Evolutionary conservation across 1,284 basidiomycete species (phyloP).

Genomic region (Taiwanofungus camphoratus): DNA sequence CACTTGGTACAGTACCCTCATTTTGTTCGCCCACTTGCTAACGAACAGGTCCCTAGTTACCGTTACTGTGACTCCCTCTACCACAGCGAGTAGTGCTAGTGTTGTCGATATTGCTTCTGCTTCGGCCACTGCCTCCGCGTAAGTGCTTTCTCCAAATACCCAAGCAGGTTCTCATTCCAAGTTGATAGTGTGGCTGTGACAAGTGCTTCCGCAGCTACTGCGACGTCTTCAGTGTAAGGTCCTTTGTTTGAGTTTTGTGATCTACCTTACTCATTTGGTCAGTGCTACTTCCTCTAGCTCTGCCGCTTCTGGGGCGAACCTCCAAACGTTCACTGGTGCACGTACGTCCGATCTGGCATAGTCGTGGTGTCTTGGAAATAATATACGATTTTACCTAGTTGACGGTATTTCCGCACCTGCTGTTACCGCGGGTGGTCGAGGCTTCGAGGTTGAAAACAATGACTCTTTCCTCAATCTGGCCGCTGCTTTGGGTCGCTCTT

Average conservation of each 20-base stretch:
- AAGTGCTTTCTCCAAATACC: constrained; percentile 13
- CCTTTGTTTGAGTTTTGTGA: not conserved
- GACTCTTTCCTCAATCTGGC: constrained; percentile 44
- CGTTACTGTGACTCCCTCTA: constrained; percentile 13
- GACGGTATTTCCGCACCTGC: constrained; percentile 41
- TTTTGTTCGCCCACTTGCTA: constrained; percentile 5
- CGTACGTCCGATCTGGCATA: constrained; percentile 7
- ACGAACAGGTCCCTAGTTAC: constrained; percentile 5
- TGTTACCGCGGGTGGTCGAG: constrained; percentile 40
- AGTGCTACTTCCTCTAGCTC: constrained; percentile 20
- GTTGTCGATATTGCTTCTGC: constrained; percentile 19
- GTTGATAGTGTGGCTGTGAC: not conserved
- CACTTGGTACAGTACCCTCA: not conserved
- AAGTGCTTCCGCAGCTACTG: not conserved
- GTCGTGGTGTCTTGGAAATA: not conserved
- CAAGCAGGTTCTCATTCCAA: not conserved
- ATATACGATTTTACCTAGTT: constrained; percentile 16
- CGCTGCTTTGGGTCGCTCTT: constrained; percentile 51
- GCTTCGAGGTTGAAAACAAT: constrained; percentile 43
- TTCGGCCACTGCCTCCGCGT: constrained; percentile 16
- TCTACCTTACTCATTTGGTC: not conserved
- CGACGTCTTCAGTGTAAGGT: not conserved
- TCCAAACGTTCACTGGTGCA: constrained; percentile 53
- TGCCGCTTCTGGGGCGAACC: constrained; percentile 31
- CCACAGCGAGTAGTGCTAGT: constrained; percentile 17